Evolutionary conservation across 2,329 filamentous ascomycete genomes (phyloP).

Genomic region (Anthostomella pinea): DNA sequence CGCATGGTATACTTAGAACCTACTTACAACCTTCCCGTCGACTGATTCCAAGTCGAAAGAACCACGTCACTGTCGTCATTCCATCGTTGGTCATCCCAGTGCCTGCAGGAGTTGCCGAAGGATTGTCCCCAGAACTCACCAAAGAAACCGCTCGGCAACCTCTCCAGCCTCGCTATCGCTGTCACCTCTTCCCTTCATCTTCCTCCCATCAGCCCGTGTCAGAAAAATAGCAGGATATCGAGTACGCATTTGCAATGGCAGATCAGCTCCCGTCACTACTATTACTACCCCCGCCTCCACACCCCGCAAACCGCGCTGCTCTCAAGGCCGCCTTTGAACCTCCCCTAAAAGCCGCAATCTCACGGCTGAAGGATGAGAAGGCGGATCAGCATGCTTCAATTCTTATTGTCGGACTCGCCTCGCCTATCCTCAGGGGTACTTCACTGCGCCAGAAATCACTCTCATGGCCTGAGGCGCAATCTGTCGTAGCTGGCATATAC

Average conservation of each 20-base stretch:
- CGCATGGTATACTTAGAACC: too few species aligned
- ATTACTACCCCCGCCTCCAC: constrained; percentile 62
- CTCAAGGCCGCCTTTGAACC: constrained; percentile 60
- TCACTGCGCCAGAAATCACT: constrained; percentile 49
- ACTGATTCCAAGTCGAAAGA: too few species aligned
- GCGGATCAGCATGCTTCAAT: constrained; percentile 29
- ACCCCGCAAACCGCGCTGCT: constrained; percentile 47
- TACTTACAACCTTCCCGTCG: too few species aligned
- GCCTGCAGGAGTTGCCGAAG: background rate
- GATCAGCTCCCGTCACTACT: constrained; percentile 49
- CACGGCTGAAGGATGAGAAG: constrained; percentile 41
- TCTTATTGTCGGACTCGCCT: constrained; percentile 57
- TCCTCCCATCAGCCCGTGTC: background rate
- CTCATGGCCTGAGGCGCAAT: constrained; percentile 67
- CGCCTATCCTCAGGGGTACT: constrained; percentile 56
- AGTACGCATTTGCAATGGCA: constrained; percentile 15
- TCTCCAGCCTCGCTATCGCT: too few species aligned
- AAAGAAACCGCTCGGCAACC: too few species aligned
- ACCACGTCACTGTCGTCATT: constrained; percentile 1
- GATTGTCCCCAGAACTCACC: background rate
- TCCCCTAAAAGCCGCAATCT: constrained; percentile 54
- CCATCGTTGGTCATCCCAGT: background rate
- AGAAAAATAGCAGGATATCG: too few species aligned
- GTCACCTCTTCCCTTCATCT: background rate
- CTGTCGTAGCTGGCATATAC: constrained; percentile 75